Conservation (phyloP, 2,329 filamentous ascomycete species). For the Cladosporium sp. region DNA sequence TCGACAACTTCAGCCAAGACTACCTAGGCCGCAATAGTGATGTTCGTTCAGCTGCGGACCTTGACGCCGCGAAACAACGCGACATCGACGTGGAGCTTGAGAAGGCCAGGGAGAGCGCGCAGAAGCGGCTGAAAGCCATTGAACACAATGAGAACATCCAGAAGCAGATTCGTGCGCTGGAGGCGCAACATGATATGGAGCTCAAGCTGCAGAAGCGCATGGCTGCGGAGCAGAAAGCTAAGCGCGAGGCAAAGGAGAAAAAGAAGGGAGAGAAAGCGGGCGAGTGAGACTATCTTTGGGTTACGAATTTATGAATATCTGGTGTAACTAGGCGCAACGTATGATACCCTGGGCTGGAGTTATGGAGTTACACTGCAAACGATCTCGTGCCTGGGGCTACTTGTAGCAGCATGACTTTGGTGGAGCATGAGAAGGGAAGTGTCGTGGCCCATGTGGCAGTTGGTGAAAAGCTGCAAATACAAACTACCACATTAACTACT, state of each 20-base stretch:
- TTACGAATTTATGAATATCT: conserved; percentile 5
- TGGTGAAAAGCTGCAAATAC: not conserved
- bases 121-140: conserved; percentile 40
- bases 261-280: conserved; percentile 27
- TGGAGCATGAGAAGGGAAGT: not conserved
- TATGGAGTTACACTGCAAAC: not conserved
- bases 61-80: conserved; percentile 37
- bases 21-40: conserved; percentile 41
- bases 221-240: conserved; percentile 40
- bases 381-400: not conserved
- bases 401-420: not conserved
- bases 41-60: conserved; percentile 37
- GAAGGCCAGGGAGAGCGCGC: conserved; percentile 35
- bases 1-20: conserved; percentile 41
- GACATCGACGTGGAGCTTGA: conserved; percentile 34
- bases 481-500: not conserved
- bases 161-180: conserved; percentile 45
- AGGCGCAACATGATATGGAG: conserved; percentile 47
- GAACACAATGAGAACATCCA: conserved; percentile 45
- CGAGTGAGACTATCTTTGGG: conserved; percentile 9
- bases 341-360: conserved; percentile 12
- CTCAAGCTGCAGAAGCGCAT: conserved; percentile 46
- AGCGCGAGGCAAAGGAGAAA: conserved; percentile 37
- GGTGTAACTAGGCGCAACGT: not conserved
- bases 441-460: not conserved